Conservation (phyloP, 2,329 filamentous ascomycete species). For the Trichophyton benhamiae region DNA sequence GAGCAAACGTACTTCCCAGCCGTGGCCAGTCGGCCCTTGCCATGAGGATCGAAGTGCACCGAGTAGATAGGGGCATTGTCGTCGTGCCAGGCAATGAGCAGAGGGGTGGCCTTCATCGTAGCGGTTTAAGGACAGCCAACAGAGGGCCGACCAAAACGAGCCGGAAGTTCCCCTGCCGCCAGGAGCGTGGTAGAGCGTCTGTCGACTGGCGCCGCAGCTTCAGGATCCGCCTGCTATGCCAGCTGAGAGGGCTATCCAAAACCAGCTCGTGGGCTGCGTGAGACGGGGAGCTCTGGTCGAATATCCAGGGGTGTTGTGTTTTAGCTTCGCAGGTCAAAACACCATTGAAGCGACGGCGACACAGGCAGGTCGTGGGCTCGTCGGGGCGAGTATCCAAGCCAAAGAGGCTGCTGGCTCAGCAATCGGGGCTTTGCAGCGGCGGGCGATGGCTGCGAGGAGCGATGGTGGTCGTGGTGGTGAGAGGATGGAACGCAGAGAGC, state of each 20-base stretch:
- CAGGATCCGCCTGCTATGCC: background rate
- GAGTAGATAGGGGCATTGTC: conserved; percentile 96
- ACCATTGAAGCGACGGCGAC: background rate
- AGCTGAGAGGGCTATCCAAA: background rate
- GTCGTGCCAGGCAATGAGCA: conserved; percentile 98
- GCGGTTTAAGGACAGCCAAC: conserved; percentile 2
- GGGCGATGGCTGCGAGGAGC: too few relatives aligned
- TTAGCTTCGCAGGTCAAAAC: background rate
- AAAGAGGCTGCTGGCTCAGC: background rate
- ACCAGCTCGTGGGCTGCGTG: background rate
- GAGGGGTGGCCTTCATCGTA: conserved; percentile 84
- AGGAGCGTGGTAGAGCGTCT: background rate
- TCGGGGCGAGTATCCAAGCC: background rate
- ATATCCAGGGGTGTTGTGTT: background rate
- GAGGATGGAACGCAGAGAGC: too few relatives aligned
- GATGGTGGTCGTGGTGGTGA: too few relatives aligned
- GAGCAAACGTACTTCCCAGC: conserved; percentile 55
- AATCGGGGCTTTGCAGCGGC: background rate
- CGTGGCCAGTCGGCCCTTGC: conserved; percentile 83
- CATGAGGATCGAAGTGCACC: conserved; percentile 85
- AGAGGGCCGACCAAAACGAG: background rate
- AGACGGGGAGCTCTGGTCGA: background rate
- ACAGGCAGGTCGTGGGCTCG: background rate
- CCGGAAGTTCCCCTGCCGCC: background rate
- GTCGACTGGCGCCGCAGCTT: background rate